A percentile compares a stretch with the other conserved stretches of the same genome.
These are phyloP conservation scores for Aureobasidium musti DNA, from an alignment of 2,329 filamentous ascomycete species.

Conservation along the genomic window DNA sequence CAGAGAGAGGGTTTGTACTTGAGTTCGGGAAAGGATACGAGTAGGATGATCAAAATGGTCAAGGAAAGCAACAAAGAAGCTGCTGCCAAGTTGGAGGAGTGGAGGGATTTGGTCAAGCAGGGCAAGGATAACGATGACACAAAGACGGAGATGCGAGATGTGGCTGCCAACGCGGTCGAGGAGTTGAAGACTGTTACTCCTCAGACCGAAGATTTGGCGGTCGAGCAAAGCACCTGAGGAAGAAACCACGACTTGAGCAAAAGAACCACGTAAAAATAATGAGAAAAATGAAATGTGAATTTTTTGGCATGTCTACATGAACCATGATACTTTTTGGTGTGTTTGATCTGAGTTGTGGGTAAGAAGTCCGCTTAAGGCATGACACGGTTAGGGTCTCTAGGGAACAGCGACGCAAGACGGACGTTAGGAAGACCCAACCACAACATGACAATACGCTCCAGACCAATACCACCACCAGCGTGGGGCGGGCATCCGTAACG, in stretches of 20 bases:
- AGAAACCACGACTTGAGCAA: not conserved
- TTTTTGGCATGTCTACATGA: conserved; percentile 15
- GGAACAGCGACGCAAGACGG: conserved; percentile 63
- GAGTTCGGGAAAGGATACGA: conserved; percentile 43
- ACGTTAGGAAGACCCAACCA: conserved; percentile 67
- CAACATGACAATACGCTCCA: conserved; percentile 68
- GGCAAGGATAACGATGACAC: conserved; percentile 36
- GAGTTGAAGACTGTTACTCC: not conserved
- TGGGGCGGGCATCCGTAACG: conserved; percentile 65
- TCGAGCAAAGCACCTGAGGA: not conserved
- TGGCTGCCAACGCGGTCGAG: conserved; percentile 34
- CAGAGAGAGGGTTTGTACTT: conserved; percentile 37
- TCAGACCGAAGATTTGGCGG: not conserved
- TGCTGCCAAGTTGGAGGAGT: conserved; percentile 35
- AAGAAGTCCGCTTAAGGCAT: conserved; percentile 42
- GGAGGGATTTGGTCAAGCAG: conserved; percentile 38
- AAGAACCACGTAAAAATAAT: not conserved
- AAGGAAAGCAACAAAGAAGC: conserved; percentile 35
- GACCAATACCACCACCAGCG: conserved; percentile 64
- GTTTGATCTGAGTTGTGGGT: not conserved
- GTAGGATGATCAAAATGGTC: conserved; percentile 41
- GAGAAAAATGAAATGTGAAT: not conserved
- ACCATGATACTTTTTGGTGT: not conserved
- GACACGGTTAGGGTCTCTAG: conserved; percentile 62
- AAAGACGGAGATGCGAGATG: conserved; percentile 36